A percentile compares a stretch with the other conserved stretches of the same genome.
phyloP scores from a whole-genome alignment of 371 early-diverging fungal species.

The Mortierella sp. region DNA sequence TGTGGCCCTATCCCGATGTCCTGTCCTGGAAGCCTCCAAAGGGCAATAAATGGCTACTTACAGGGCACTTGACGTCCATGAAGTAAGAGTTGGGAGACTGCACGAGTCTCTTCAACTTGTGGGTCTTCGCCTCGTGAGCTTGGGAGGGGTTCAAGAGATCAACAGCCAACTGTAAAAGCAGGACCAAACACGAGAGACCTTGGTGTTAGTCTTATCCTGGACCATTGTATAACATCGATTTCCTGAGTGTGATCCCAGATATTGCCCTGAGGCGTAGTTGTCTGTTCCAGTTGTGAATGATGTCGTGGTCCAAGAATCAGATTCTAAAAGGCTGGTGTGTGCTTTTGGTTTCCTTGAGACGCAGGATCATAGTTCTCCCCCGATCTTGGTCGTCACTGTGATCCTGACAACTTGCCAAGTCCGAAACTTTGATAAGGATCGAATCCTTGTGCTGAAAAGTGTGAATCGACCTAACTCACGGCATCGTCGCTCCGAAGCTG shows the following conservation, averaged over 20 bases:
- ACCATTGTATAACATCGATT: neutral
- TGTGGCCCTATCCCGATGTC: neutral
- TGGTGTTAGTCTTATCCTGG: slow-evolving; percentile 29
- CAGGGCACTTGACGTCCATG: slow-evolving; percentile 99
- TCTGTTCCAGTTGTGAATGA: neutral
- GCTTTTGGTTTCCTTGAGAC: too few relatives aligned
- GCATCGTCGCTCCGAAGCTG: too few relatives aligned
- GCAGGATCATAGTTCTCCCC: too few relatives aligned
- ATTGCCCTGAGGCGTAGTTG: neutral
- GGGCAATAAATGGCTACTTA: slow-evolving; percentile 55
- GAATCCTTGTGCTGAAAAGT: too few relatives aligned
- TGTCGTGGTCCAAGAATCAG: too few relatives aligned
- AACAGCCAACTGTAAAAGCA: slow-evolving; percentile 86
- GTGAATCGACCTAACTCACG: too few relatives aligned
- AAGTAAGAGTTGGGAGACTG: slow-evolving; percentile 99
- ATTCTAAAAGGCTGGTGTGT: too few relatives aligned
- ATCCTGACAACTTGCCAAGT: too few relatives aligned
- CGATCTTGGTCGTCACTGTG: too few relatives aligned
- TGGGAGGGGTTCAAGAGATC: slow-evolving; percentile 99
- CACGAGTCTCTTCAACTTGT: slow-evolving; percentile 99
- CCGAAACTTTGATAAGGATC: too few relatives aligned
- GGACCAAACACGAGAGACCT: slow-evolving; percentile 1
- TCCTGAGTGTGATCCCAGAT: too few relatives aligned
- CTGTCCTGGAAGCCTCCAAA: neutral
- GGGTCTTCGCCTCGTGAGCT: slow-evolving; percentile 92